A percentile compares a stretch with the other conserved stretches of the same genome.
phyloP scores from a whole-genome alignment of 2,329 filamentous ascomycete species.

The Graphilbum sp. region DNA sequence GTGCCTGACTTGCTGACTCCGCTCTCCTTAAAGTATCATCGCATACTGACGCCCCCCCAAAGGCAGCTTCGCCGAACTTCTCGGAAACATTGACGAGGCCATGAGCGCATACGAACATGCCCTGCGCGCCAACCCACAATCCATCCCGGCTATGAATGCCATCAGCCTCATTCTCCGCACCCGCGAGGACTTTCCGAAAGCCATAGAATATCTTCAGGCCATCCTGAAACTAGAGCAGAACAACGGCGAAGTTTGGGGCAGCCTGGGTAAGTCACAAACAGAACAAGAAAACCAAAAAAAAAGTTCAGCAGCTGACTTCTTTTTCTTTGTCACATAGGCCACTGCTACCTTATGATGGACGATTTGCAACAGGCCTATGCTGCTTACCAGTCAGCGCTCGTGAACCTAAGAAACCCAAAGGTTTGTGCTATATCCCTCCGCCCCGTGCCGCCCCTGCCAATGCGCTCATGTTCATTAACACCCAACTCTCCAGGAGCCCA shows the following conservation, averaged over 20 bases:
- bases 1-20: slow-evolving; percentile 14
- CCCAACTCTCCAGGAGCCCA: slow-evolving; percentile 53
- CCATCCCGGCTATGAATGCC: slow-evolving; percentile 80
- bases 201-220: slow-evolving; percentile 80
- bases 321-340: slow-evolving; percentile 41
- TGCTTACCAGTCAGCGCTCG: slow-evolving; percentile 87
- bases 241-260: slow-evolving; percentile 95
- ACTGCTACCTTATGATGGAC: slow-evolving; percentile 98
- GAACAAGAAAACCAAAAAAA: too few relatives aligned
- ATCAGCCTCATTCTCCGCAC: slow-evolving; percentile 84
- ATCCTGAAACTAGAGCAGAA: slow-evolving; percentile 78
- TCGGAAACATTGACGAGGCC: slow-evolving; percentile 78
- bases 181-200: slow-evolving; percentile 85
- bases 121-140: slow-evolving; percentile 73
- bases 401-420: slow-evolving; percentile 87
- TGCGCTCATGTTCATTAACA: too few relatives aligned
- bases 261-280: slow-evolving; percentile 45
- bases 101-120: slow-evolving; percentile 84
- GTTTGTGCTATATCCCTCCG: too few relatives aligned
- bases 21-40: slow-evolving; percentile 6
- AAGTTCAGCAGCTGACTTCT: not conserved
- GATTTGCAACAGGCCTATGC: slow-evolving; percentile 93
- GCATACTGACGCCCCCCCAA: slow-evolving; percentile 15
- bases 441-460: too few relatives aligned
- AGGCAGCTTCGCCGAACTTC: slow-evolving; percentile 76